These are phyloP conservation scores for Penicillium antarcticum DNA, from an alignment of 495 filamentous ascomycete species.

Conservation along the genomic window DNA sequence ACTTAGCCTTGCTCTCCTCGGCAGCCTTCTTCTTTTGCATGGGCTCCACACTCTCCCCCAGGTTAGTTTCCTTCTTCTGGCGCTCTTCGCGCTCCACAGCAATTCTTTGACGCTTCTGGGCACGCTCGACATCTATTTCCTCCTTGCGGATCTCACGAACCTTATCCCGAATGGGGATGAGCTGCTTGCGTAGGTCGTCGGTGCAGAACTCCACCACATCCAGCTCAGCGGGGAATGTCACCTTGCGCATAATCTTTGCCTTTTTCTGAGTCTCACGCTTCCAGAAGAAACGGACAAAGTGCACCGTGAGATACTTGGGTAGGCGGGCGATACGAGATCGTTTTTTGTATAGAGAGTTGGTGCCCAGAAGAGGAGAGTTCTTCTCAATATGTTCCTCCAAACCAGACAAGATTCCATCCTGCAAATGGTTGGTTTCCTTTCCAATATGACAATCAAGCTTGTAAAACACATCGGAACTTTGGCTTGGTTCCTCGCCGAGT, in stretches of 20 bases:
- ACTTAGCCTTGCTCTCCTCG: conserved; percentile 52
- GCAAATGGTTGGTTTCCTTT: conserved; percentile 77
- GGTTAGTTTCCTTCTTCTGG: conserved; percentile 37
- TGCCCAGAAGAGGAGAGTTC: conserved; percentile 69
- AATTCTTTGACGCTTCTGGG: conserved; percentile 81
- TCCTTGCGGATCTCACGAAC: conserved; percentile 94
- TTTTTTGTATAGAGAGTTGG: conserved; percentile 83
- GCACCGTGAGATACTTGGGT: conserved; percentile 92
- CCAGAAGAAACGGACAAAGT: conserved; percentile 99
- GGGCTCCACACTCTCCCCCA: conserved; percentile 33
- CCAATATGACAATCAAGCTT: conserved; percentile 96
- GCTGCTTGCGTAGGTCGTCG: conserved; percentile 75
- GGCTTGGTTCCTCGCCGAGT: conserved; percentile 65
- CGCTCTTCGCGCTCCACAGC: conserved; percentile 60
- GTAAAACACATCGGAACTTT: conserved; percentile 71
- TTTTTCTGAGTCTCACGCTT: conserved; percentile 92
- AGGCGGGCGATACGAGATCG: conserved; percentile 81
- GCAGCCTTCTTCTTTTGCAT: conserved; percentile 51
- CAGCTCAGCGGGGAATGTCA: conserved; percentile 89
- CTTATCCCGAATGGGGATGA: conserved; percentile 90
- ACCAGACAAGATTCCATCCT: conserved; percentile 78
- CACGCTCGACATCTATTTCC: conserved; percentile 82
- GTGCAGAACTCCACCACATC: conserved; percentile 95
- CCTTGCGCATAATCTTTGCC: conserved; percentile 98
- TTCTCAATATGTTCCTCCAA: conserved; percentile 91